Conservation (phyloP, 2,329 filamentous ascomycete genomes). For the Botrytis sinoallii region DNA sequence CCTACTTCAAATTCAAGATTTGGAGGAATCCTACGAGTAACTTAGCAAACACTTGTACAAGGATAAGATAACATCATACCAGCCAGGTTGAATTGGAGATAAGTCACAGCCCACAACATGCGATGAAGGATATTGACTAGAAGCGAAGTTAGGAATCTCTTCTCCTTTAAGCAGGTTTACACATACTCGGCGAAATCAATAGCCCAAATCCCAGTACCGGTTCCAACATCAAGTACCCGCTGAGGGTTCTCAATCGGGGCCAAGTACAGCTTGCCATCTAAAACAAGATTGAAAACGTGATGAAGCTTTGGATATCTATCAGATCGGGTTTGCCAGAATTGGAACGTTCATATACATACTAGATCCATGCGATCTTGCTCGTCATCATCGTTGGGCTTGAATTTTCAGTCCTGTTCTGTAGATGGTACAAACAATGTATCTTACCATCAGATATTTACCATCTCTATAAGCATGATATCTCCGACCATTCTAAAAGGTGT, state of each 20-base stretch:
- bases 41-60: neutral
- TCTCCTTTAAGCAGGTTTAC: slow-evolving; percentile 20
- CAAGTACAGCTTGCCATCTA: slow-evolving; percentile 2
- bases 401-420: neutral
- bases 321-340: neutral
- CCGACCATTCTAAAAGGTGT: slow-evolving; percentile 38
- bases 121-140: slow-evolving; percentile 32
- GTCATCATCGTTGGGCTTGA: slow-evolving; percentile 35
- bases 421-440: neutral
- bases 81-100: slow-evolving; percentile 33
- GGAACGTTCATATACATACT: slow-evolving; percentile 12
- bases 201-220: slow-evolving; percentile 19
- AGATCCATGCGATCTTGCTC: slow-evolving; percentile 33
- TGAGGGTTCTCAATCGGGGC: slow-evolving; percentile 13
- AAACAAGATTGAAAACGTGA: slow-evolving; percentile 11
- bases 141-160: slow-evolving; percentile 21
- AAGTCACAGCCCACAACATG: slow-evolving; percentile 31
- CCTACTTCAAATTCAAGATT: slow-evolving; percentile 35
- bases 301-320: slow-evolving; percentile 8
- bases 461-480: slow-evolving; percentile 40
- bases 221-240: slow-evolving; percentile 17
- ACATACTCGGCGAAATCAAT: slow-evolving; percentile 26
- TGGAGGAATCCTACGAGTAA: slow-evolving; percentile 27
- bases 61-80: slow-evolving; percentile 19
- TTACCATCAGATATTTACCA: slow-evolving; percentile 32